A percentile compares a stretch with the other conserved stretches of the same genome.
Conservation (phyloP, 257 asterid genomes). For the Plantago major region DNA sequence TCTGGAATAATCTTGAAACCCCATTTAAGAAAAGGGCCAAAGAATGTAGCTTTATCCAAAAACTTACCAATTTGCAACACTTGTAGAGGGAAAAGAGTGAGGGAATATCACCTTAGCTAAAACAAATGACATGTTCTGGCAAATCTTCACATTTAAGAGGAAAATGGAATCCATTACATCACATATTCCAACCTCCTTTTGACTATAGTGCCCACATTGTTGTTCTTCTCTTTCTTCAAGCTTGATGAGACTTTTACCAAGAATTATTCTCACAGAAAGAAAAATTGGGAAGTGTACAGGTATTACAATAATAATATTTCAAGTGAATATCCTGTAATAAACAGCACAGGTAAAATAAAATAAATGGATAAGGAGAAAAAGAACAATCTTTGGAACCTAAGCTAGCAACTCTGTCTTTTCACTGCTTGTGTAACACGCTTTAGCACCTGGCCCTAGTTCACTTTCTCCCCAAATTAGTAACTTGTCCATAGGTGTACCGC, state of each 20-base stretch:
- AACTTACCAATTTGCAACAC: conserved; percentile 18
- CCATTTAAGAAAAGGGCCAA: conserved; percentile 24
- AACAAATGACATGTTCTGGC: conserved; percentile 16
- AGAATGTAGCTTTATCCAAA: conserved; percentile 21
- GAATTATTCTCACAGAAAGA: background rate
- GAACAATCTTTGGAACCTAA: no score
- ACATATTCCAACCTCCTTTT: conserved; percentile 30
- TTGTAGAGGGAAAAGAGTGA: conserved; percentile 12
- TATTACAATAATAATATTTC: no score
- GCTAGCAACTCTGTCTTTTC: no score
- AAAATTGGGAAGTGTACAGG: no score
- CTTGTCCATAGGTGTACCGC: no score
- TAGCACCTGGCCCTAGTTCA: no score
- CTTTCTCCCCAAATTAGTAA: no score
- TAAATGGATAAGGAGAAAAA: no score
- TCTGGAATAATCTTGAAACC: conserved; percentile 32
- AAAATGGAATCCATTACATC: conserved; percentile 35
- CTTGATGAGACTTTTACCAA: conserved; percentile 5
- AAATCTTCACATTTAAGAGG: conserved; percentile 46
- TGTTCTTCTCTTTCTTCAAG: background rate
- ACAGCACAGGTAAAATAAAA: no score
- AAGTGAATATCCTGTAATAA: no score
- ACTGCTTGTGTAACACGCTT: no score
- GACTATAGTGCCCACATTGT: conserved; percentile 13
- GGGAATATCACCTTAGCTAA: conserved; percentile 19